A percentile compares a stretch with the other conserved stretches of the same genome.
These are phyloP conservation scores for Lasiosphaeria miniovina DNA, from an alignment of 495 filamentous ascomycete genomes.

Conservation along the genomic window DNA sequence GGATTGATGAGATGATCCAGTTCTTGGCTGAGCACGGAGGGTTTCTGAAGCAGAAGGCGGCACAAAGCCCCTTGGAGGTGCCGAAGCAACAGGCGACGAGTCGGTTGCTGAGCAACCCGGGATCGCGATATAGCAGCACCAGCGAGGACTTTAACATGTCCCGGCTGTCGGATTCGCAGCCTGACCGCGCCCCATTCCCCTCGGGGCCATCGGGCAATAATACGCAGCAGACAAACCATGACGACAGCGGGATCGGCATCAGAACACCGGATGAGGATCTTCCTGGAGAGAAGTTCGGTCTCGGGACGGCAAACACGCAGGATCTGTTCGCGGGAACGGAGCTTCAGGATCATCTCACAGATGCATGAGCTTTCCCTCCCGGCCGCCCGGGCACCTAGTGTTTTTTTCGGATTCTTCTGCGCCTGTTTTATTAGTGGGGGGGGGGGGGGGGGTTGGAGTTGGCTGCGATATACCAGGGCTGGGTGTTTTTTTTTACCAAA, in stretches of 20 bases:
- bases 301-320: conserved; percentile 25
- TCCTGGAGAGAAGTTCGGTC: conserved; percentile 51
- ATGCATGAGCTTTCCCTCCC: conserved; percentile 6
- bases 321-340: conserved; percentile 31
- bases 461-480: not conserved
- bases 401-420: conserved; percentile 2
- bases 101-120: conserved; percentile 30
- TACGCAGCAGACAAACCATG: conserved; percentile 42
- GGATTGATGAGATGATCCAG: conserved; percentile 90
- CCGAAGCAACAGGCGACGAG: conserved; percentile 29
- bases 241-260: conserved; percentile 72
- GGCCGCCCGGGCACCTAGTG: not conserved
- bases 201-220: conserved; percentile 28
- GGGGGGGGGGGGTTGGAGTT: conserved; percentile 1
- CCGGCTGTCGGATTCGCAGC: conserved; percentile 35
- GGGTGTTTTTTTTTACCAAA: not conserved
- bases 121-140: conserved; percentile 42
- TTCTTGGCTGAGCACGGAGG: conserved; percentile 92
- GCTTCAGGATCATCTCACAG: conserved; percentile 20
- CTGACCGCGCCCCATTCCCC: conserved; percentile 43
- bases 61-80: conserved; percentile 16
- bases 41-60: conserved; percentile 61
- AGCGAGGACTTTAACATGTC: conserved; percentile 42
- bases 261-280: conserved; percentile 59
- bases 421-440: not conserved